A percentile compares a stretch with the other conserved stretches of the same genome.
Conservation (phyloP, 1,284 basidiomycete genomes). For the Inonotus obliquus region DNA sequence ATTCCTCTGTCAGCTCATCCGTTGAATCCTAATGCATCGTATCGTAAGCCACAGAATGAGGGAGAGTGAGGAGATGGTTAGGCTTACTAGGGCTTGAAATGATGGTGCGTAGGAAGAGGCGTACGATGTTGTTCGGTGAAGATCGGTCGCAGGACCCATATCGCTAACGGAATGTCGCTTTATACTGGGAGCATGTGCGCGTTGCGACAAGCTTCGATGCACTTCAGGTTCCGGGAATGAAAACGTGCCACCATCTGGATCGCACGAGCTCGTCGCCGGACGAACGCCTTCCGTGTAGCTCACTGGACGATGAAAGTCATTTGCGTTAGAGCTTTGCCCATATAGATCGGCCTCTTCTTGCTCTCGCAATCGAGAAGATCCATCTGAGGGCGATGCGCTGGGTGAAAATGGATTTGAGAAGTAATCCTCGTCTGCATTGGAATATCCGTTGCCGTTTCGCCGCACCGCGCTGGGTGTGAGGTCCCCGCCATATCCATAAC, state of each 20-base stretch:
- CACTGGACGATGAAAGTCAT: constrained; percentile 5
- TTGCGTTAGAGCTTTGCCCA: background rate
- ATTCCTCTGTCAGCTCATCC: constrained; percentile 41
- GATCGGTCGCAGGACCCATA: constrained; percentile 5
- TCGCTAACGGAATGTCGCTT: constrained; percentile 9
- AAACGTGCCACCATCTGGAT: constrained; percentile 5
- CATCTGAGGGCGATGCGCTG: background rate
- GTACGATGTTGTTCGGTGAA: constrained; percentile 7
- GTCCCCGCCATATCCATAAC: background rate
- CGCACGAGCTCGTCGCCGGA: constrained; percentile 10
- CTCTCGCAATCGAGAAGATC: background rate
- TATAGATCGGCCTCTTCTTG: background rate
- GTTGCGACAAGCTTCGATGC: constrained; percentile 18
- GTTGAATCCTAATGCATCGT: constrained; percentile 17
- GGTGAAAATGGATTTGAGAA: constrained; percentile 11
- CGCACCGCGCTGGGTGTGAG: background rate
- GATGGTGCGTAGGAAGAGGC: constrained; percentile 16
- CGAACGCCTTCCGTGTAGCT: constrained; percentile 7
- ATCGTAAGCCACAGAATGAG: background rate
- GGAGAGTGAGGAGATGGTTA: background rate
- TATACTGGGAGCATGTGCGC: background rate
- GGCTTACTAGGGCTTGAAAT: constrained; percentile 2
- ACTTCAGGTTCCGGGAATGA: constrained; percentile 20
- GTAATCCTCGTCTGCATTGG: background rate
- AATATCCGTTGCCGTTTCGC: background rate